Conservation (phyloP, 1,284 basidiomycete genomes). For the Moesziomyces aphidis region DNA sequence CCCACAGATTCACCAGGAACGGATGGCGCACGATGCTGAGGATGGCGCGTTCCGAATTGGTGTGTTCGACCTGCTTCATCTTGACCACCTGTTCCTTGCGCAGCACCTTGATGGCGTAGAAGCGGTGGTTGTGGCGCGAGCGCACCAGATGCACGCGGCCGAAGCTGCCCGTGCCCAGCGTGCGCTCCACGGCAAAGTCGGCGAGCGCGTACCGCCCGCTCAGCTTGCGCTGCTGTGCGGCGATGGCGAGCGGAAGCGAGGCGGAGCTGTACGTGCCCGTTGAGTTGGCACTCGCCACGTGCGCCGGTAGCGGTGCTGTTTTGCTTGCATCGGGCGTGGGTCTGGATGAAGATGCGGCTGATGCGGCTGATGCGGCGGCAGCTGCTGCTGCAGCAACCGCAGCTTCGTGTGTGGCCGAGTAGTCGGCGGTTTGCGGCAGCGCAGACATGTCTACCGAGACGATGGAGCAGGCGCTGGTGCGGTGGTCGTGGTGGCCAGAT, state of each 20-base stretch:
- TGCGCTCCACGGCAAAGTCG: constrained; percentile 63
- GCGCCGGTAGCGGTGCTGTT: constrained; percentile 6
- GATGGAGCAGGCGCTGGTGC: constrained; percentile 6
- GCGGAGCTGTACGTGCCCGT: constrained; percentile 43
- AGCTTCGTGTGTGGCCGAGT: constrained; percentile 39
- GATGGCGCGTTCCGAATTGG: constrained; percentile 93
- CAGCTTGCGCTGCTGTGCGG: constrained; percentile 55
- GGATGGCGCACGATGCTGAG: constrained; percentile 90
- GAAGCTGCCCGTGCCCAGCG: constrained; percentile 65
- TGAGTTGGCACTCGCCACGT: constrained; percentile 38
- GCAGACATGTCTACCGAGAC: constrained; percentile 26
- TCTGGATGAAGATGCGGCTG: constrained; percentile 5
- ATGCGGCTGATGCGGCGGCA: constrained; percentile 16
- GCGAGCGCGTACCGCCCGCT: constrained; percentile 64
- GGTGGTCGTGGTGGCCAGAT: background rate
- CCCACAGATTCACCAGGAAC: constrained; percentile 98
- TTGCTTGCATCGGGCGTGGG: constrained; percentile 8
- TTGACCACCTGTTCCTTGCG: constrained; percentile 84
- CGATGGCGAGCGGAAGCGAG: constrained; percentile 44
- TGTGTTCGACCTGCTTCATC: constrained; percentile 98
- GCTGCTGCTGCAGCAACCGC: constrained; percentile 32
- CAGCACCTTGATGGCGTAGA: constrained; percentile 67
- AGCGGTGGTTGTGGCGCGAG: constrained; percentile 62
- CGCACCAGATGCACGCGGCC: constrained; percentile 65
- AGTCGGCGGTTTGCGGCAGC: constrained; percentile 27